Conservation (phyloP, 176 grass and related monocot genomes). For the Raddia guianensis region DNA sequence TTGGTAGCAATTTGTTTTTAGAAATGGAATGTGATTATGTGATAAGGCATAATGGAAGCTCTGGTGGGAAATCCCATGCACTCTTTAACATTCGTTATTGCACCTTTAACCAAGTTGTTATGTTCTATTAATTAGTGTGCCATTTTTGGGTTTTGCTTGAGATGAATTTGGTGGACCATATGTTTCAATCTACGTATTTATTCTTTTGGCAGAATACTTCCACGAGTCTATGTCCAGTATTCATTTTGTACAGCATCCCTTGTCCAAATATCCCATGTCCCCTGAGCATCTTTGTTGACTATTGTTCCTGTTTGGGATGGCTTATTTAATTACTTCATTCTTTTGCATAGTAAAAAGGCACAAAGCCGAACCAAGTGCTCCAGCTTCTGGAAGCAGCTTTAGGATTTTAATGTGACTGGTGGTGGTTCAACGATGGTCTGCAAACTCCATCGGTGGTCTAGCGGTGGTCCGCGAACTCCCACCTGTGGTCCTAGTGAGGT, state of each 20-base stretch:
- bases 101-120: neutral
- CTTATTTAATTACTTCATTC: no score
- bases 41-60: neutral
- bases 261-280: constrained; percentile 11
- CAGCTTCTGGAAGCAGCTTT: no score
- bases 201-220: no score
- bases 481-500: no score
- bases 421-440: no score
- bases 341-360: no score
- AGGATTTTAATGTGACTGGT: no score
- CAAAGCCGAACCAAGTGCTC: no score
- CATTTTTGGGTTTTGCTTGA: constrained; percentile 16
- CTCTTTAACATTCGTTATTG: constrained; percentile 6
- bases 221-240: no score
- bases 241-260: neutral
- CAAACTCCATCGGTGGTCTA: no score
- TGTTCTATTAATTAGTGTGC: constrained; percentile 18
- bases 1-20: constrained; percentile 10
- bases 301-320: no score
- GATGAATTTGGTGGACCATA: constrained; percentile 13
- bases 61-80: neutral
- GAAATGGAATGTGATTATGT: neutral
- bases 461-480: no score
- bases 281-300: neutral
- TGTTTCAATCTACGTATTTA: constrained; percentile 6